Conservation (phyloP, 106 monocot species). For the Dioscorea alata region DNA sequence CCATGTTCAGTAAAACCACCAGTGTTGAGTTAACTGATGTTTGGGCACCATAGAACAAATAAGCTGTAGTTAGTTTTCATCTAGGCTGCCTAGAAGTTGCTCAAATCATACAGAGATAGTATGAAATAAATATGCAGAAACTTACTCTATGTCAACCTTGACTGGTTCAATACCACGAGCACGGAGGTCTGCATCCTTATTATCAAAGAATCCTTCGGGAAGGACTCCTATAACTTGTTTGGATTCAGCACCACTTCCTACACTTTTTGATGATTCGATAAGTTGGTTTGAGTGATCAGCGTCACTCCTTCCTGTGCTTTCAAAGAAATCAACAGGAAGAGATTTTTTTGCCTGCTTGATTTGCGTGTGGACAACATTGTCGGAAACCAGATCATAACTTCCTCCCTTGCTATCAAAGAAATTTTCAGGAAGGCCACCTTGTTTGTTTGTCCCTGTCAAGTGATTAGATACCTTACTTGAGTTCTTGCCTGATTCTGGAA, state of each 20-base stretch:
- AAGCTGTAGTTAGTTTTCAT: no score
- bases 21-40: no score
- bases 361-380: not conserved
- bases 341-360: constrained; percentile 28
- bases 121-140: not conserved
- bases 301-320: constrained; percentile 11
- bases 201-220: constrained; percentile 96
- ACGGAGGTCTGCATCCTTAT: constrained; percentile 90
- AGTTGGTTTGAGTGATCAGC: constrained; percentile 4
- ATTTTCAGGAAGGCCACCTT: constrained; percentile 17
- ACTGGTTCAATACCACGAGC: constrained; percentile 94
- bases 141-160: constrained; percentile 87
- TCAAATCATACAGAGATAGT: no score
- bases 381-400: constrained; percentile 17
- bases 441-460: constrained; percentile 6
- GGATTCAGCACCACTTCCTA: constrained; percentile 9
- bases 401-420: constrained; percentile 17
- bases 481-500: constrained; percentile 11
- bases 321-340: constrained; percentile 39
- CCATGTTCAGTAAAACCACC: no score
- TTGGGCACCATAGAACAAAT: no score
- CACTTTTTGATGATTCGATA: constrained; percentile 13
- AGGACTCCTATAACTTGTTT: constrained; percentile 55
- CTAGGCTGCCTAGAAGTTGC: no score
- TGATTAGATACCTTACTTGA: constrained; percentile 4